phyloP scores from a whole-genome alignment of 306 rosid genomes.

The Morella rubra region DNA sequence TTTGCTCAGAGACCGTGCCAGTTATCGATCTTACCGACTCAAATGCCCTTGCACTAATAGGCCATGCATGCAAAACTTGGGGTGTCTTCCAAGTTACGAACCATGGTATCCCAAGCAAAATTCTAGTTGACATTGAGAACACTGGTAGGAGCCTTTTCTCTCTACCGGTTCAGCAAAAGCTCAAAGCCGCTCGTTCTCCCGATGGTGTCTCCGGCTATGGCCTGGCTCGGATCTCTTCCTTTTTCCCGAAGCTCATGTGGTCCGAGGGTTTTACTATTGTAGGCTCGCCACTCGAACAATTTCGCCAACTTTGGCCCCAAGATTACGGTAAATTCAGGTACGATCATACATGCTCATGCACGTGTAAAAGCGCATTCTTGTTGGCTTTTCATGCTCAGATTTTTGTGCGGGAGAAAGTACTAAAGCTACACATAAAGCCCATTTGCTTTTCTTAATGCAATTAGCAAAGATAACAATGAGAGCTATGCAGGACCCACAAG shows the following conservation, averaged over 20 bases:
- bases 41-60: constrained; percentile 50
- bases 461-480: constrained; percentile 44
- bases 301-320: constrained; percentile 83
- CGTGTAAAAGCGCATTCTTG: constrained; percentile 8
- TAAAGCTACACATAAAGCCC: constrained; percentile 20
- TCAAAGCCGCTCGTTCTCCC: constrained; percentile 68
- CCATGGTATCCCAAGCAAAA: constrained; percentile 51
- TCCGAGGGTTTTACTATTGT: constrained; percentile 83
- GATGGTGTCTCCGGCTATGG: constrained; percentile 79
- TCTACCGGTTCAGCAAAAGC: constrained; percentile 57
- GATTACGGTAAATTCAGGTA: constrained; percentile 67
- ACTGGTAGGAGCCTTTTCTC: constrained; percentile 54
- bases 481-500: constrained; percentile 49
- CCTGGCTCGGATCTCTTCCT: constrained; percentile 76
- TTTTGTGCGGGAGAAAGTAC: constrained; percentile 19
- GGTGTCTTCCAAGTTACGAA: constrained; percentile 76
- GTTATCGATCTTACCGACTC: constrained; percentile 67
- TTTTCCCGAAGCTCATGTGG: constrained; percentile 96
- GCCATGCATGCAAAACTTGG: constrained; percentile 83
- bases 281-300: constrained; percentile 77
- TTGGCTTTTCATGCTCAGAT: neutral
- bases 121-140: constrained; percentile 50
- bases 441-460: constrained; percentile 39
- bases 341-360: constrained; percentile 18
- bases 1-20: constrained; percentile 35